Percentiles rank a stretch among this genome's conserved stretches.
phyloP scores from a whole-genome alignment of 208 protist species.

The Phytomonas sp. region DNA sequence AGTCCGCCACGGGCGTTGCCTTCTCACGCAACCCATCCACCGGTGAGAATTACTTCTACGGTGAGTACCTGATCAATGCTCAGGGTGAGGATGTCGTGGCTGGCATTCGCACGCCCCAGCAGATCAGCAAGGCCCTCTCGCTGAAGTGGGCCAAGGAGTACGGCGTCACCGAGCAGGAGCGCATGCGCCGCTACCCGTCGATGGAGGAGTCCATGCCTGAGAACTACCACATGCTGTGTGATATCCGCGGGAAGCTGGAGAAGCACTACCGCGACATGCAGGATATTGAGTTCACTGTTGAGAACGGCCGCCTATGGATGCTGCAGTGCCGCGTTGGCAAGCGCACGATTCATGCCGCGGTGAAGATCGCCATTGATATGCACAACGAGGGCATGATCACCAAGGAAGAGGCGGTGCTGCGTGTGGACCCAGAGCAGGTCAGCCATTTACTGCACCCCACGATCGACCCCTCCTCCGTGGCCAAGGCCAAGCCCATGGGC shows the following conservation, averaged over 20 bases:
- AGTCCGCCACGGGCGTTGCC: slow-evolving; percentile 90
- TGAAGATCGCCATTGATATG: slow-evolving; percentile 90
- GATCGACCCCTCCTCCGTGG: slow-evolving; percentile 56
- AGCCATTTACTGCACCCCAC: slow-evolving; percentile 87
- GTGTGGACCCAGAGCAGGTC: slow-evolving; percentile 75
- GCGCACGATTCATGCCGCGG: slow-evolving; percentile 84
- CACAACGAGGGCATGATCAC: slow-evolving; percentile 85
- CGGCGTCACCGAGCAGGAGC: slow-evolving; percentile 57
- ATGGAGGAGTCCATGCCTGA: slow-evolving; percentile 87
- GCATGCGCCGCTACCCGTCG: slow-evolving; percentile 44
- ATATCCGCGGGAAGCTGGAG: slow-evolving; percentile 79
- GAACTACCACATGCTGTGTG: slow-evolving; percentile 78
- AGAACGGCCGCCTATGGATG: slow-evolving; percentile 91
- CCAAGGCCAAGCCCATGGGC: slow-evolving; percentile 52
- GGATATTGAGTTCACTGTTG: slow-evolving; percentile 96
- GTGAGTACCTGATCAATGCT: slow-evolving; percentile 93
- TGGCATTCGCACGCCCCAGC: slow-evolving; percentile 91
- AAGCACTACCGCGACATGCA: slow-evolving; percentile 93
- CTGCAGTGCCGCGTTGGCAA: slow-evolving; percentile 93
- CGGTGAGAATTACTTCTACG: slow-evolving; percentile 91
- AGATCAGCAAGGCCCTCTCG: slow-evolving; percentile 55
- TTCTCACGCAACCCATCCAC: slow-evolving; percentile 93
- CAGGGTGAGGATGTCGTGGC: slow-evolving; percentile 95
- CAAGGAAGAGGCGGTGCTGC: slow-evolving; percentile 84
- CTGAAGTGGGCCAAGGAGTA: slow-evolving; percentile 68